phyloP scores from a whole-genome alignment of 805 yeast genomes.

The Starmera dryadoides region DNA sequence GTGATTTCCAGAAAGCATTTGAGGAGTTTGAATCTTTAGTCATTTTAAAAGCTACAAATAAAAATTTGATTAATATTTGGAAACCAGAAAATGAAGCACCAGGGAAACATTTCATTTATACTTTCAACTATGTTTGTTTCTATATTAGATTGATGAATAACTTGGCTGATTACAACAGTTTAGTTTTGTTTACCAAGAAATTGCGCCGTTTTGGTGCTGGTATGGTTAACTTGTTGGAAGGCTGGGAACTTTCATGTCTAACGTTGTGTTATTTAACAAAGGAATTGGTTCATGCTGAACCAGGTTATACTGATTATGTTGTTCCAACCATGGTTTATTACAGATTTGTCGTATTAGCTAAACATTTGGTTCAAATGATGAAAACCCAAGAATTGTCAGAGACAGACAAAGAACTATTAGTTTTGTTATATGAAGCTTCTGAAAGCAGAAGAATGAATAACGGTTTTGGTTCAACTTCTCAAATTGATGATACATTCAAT shows the following conservation, averaged over 20 bases:
- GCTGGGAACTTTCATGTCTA: constrained; percentile 60
- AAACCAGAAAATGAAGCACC: constrained; percentile 88
- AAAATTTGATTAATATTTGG: constrained; percentile 82
- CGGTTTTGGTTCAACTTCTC: constrained; percentile 74
- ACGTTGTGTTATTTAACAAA: constrained; percentile 46
- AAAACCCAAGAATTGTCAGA: constrained; percentile 28
- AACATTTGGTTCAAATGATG: constrained; percentile 19
- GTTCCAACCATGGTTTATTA: constrained; percentile 38
- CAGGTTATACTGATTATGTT: constrained; percentile 42
- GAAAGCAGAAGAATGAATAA: constrained; percentile 68
- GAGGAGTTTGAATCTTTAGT: constrained; percentile 59
- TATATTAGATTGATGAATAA: constrained; percentile 48
- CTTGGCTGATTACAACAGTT: constrained; percentile 48
- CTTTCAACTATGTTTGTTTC: constrained; percentile 59
- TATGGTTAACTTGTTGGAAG: constrained; percentile 55
- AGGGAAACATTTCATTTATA: constrained; percentile 85
- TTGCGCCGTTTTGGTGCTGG: constrained; percentile 73
- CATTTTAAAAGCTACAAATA: constrained; percentile 57
- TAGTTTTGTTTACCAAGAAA: constrained; percentile 59
- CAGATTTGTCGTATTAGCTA: constrained; percentile 33
- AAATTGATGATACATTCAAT: constrained; percentile 66
- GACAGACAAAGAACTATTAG: constrained; percentile 30
- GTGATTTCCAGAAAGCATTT: constrained; percentile 46
- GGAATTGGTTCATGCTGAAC: constrained; percentile 32
- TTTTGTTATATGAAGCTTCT: constrained; percentile 40